phyloP scores from a whole-genome alignment of 129 eudicot genomes.

The Flaveria robusta region DNA sequence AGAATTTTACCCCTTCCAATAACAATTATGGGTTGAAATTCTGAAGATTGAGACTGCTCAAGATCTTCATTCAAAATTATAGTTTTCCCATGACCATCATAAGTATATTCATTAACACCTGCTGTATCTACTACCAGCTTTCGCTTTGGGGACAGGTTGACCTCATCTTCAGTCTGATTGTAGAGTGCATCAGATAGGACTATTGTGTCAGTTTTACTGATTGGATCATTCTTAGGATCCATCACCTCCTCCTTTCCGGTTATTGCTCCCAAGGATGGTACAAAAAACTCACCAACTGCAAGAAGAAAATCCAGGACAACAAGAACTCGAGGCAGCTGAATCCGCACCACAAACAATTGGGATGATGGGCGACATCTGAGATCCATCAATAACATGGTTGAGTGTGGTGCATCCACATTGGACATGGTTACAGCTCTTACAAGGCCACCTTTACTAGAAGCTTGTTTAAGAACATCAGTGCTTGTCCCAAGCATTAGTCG shows the following conservation, averaged over 20 bases:
- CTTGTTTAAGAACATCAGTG: constrained; percentile 62
- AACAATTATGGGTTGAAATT: constrained; percentile 69
- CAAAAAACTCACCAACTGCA: constrained; percentile 86
- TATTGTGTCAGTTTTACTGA: constrained; percentile 54
- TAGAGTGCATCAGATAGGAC: constrained; percentile 58
- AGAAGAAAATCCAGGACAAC: constrained; percentile 97
- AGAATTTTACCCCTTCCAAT: constrained; percentile 87
- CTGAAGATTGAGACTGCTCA: constrained; percentile 55
- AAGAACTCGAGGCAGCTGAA: constrained; percentile 90
- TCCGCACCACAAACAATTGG: constrained; percentile 76
- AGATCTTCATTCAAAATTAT: constrained; percentile 52
- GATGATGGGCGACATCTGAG: constrained; percentile 75
- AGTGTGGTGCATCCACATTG: constrained; percentile 54
- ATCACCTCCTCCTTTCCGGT: constrained; percentile 92
- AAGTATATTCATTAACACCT: constrained; percentile 78
- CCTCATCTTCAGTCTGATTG: constrained; percentile 74
- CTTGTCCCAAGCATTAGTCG: constrained; percentile 95
- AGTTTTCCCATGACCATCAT: constrained; percentile 89
- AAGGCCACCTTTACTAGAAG: constrained; percentile 41
- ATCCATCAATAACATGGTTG: constrained; percentile 92
- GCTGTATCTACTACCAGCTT: constrained; percentile 79
- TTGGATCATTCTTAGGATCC: constrained; percentile 93
- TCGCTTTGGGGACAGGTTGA: constrained; percentile 64
- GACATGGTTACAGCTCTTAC: constrained; percentile 45
- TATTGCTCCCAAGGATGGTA: constrained; percentile 82